Conservation (phyloP, 169 alveolate genomes). For the Cyclospora cayetanensis region DNA sequence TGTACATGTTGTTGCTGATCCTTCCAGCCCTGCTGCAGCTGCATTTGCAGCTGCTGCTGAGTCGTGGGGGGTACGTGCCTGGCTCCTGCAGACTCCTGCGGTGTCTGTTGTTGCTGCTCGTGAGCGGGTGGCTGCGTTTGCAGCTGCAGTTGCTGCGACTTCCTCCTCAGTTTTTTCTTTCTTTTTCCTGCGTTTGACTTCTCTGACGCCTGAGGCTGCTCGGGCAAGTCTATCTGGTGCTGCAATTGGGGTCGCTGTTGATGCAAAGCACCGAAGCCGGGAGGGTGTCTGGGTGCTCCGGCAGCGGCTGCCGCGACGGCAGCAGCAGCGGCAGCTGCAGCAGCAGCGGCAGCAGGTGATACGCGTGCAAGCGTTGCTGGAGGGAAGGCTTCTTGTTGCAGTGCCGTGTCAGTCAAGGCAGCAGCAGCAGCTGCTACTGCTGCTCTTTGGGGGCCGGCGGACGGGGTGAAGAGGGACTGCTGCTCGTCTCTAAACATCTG, state of each 20-base stretch:
- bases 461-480: not conserved
- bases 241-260: conserved; percentile 3
- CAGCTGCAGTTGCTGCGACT: not conserved
- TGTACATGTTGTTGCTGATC: conserved; percentile 17
- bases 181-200: not conserved
- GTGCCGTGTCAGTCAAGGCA: not conserved
- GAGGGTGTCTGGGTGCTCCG: not conserved
- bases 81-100: not conserved
- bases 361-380: not conserved
- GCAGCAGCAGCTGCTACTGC: not conserved
- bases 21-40: not conserved
- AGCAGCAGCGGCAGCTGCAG: not conserved
- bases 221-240: not conserved
- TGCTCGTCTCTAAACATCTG: conserved; percentile 11
- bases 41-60: not conserved
- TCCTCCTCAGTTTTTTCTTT: not conserved
- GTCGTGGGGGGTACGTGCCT: not conserved
- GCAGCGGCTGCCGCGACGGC: not conserved
- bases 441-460: no score
- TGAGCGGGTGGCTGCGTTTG: not conserved
- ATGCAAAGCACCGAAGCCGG: not conserved
- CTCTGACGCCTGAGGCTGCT: conserved; percentile 17
- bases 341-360: not conserved
- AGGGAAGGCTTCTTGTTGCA: not conserved
- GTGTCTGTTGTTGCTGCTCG: conserved; percentile 30